A percentile compares a stretch with the other conserved stretches of the same genome.
Evolutionary conservation across 2,329 filamentous ascomycete species (phyloP).

Genomic region (Colletotrichum sp.): DNA sequence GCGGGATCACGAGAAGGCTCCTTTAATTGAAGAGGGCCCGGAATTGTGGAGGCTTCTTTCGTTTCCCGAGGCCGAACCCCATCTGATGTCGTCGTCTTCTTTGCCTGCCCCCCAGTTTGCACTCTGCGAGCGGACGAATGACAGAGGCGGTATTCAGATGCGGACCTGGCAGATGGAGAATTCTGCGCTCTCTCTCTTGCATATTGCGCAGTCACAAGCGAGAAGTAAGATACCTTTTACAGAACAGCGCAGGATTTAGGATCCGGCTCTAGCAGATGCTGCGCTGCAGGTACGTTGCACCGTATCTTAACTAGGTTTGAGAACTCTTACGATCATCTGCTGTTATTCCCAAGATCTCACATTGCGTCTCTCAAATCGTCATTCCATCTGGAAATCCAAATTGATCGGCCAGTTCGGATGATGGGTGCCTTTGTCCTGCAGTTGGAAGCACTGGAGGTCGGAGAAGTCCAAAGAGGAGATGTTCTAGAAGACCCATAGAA

Average conservation of each 20-base stretch:
- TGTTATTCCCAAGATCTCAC: not conserved
- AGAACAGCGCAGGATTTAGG: not conserved
- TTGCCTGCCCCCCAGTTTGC: not conserved
- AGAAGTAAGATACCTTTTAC: not conserved
- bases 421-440: not conserved
- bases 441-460: not conserved
- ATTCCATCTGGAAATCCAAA: not conserved
- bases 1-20: conserved; percentile 15
- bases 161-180: not conserved
- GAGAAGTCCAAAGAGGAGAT: conserved; percentile 3
- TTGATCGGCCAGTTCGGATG: conserved; percentile 2
- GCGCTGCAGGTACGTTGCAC: not conserved
- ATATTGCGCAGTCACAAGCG: conserved; percentile 2
- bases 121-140: not conserved
- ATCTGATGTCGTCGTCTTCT: conserved; percentile 2
- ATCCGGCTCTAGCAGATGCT: not conserved
- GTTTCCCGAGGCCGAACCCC: conserved; percentile 1
- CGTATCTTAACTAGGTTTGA: not conserved
- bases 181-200: not conserved
- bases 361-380: not conserved
- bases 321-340: conserved; percentile 1
- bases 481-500: conserved; percentile 12
- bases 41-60: conserved; percentile 8
- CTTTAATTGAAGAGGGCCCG: conserved; percentile 11
- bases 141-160: not conserved